Evolutionary conservation across 345 rosid genomes (phyloP).

Genomic region (Mercurialis annua): DNA sequence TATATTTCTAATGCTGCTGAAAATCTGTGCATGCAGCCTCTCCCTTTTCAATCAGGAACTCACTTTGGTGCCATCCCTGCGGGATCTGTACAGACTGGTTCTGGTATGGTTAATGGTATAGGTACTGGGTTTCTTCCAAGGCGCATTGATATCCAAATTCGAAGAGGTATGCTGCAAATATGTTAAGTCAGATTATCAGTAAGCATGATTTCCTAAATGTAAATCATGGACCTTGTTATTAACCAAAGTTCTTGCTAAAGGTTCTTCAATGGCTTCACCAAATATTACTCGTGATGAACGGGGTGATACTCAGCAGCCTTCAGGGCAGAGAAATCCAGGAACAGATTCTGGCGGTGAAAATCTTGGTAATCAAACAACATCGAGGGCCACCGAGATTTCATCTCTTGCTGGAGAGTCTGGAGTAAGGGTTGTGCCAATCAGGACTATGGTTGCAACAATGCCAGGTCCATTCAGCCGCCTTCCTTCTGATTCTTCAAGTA

Average conservation of each 20-base stretch:
- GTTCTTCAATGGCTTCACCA: conserved; percentile 42
- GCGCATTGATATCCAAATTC: conserved; percentile 74
- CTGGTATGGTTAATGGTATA: conserved; percentile 46
- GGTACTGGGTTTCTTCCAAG: conserved; percentile 58
- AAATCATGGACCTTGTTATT: background rate
- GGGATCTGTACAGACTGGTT: conserved; percentile 49
- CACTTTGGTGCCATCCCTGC: conserved; percentile 46
- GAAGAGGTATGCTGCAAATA: conserved; percentile 46
- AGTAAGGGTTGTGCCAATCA: conserved; percentile 58
- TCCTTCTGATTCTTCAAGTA: conserved; percentile 53
- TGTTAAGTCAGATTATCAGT: conserved; percentile 8
- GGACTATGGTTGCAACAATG: conserved; percentile 62
- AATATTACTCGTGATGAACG: conserved; percentile 39
- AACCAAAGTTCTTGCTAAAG: conserved; percentile 16
- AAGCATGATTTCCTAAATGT: background rate
- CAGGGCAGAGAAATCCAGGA: conserved; percentile 35
- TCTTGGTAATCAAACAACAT: conserved; percentile 30
- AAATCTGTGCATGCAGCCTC: conserved; percentile 44
- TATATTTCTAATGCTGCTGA: conserved; percentile 21
- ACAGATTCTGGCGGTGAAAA: conserved; percentile 36
- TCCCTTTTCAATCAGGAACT: conserved; percentile 61
- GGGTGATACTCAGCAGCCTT: conserved; percentile 34
- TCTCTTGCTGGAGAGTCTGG: conserved; percentile 52
- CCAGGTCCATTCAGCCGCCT: conserved; percentile 46
- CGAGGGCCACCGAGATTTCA: conserved; percentile 41